A percentile compares a stretch with the other conserved stretches of the same genome.
phyloP scores from a whole-genome alignment of 176 grass and related monocot genomes.

The Lolium multiflorum region DNA sequence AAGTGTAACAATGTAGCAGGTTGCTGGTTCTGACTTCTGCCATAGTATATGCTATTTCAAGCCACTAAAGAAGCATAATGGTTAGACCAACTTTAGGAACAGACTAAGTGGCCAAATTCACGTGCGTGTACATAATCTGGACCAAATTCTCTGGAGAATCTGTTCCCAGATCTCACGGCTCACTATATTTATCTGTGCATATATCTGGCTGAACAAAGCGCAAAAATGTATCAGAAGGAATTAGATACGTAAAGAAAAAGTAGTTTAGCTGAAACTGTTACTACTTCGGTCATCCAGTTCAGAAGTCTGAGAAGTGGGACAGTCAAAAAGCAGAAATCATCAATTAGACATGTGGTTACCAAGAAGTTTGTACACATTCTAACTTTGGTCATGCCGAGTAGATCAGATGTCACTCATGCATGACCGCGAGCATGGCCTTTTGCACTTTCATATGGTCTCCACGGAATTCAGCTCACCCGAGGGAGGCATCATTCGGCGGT shows the following conservation, averaged over 20 bases:
- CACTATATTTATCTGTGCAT: not conserved
- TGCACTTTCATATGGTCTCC: not conserved
- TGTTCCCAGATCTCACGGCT: not conserved
- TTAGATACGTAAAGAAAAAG: not conserved
- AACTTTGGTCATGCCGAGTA: constrained; percentile 11
- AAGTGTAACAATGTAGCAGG: constrained; percentile 12
- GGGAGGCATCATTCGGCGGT: constrained; percentile 55
- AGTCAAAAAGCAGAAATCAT: constrained; percentile 6
- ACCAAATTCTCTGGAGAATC: not conserved
- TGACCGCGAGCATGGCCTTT: constrained; percentile 31
- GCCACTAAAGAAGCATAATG: not conserved
- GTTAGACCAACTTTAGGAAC: constrained; percentile 1
- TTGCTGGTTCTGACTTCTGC: not conserved
- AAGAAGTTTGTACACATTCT: not conserved
- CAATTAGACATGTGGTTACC: not conserved
- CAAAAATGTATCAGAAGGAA: not conserved
- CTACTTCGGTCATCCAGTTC: not conserved
- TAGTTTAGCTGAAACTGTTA: not conserved
- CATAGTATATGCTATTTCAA: not conserved
- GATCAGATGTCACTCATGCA: constrained; percentile 26
- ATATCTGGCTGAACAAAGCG: not conserved
- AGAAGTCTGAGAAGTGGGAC: not conserved
- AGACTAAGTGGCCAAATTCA: not conserved
- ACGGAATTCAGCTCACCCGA: constrained; percentile 26
- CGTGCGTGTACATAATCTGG: not conserved